Base-by-base conservation (phyloP, 305 asterid genomes). In the Fraxinus ornus region DNA sequence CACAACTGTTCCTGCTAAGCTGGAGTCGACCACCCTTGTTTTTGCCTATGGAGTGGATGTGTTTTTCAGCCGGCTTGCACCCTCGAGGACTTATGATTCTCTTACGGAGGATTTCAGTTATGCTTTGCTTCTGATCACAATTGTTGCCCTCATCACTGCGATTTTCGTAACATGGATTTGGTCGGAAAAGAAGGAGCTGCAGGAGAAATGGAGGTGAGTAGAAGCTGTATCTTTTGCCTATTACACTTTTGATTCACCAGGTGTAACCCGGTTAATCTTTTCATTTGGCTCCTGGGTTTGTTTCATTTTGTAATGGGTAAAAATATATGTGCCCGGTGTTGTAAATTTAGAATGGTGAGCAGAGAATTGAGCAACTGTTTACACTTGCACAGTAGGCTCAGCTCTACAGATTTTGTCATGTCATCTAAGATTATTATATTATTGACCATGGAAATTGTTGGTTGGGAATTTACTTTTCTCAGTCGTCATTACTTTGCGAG, bases 91-190 rank as follows among this genome's bases (percentile, higher is more conserved):
- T 37, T 95, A 93, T 47, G 99, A 95, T 86, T 95, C 99, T 62
- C 94, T 95, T 10, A 95, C 99, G 0, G 99, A 95, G 83, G 99
- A 95, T 86, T 95, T 95, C 92, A 94, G 95, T 88, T 95, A 94
- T 36, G 98, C 97, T 7, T 77, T 95, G 87, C 95, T 95, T 72
- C 92, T 95, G 37, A 78, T 95, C 77, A 95, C 98, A 49, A 95
- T 95, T 60, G 94, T 90, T 77, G 99, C 89, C 75, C 97, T 95
- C 68, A 74, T 94, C 57, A 84, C 88, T 75, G 97, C 98, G 0
- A 96, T 96, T 47, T 88, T 96, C 13, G 94, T 92, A 19, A 93
- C 98, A 3, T 96, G 98, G 98, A 88, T 93, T 68, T 92, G 92
- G 97, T 96, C 99, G 0, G 97, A 96, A 90, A 93, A 85, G 89